Conservation (phyloP, 2,329 filamentous ascomycete species). For the Beauveria bassiana region DNA sequence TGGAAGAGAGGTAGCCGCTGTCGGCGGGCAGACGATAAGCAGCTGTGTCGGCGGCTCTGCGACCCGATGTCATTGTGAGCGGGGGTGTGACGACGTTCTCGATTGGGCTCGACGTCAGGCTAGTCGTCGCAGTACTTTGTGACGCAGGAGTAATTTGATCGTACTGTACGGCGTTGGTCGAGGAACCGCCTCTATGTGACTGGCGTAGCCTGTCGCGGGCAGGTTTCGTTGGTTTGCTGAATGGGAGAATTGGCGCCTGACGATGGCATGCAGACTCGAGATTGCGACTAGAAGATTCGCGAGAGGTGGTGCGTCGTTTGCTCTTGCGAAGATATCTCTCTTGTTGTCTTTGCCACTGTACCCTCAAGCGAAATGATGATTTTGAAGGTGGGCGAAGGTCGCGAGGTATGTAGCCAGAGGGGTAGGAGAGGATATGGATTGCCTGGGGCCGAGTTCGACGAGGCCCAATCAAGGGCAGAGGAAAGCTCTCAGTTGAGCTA, state of each 20-base stretch:
- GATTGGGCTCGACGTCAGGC: background rate
- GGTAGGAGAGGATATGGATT: conserved; percentile 35
- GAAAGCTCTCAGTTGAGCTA: conserved; percentile 17
- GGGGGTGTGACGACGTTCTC: background rate
- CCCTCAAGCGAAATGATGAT: conserved; percentile 20
- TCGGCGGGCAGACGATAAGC: conserved; percentile 3
- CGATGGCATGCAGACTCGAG: background rate
- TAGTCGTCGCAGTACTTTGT: background rate
- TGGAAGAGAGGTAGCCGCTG: conserved; percentile 15
- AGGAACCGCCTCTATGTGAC: background rate
- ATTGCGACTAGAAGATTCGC: background rate
- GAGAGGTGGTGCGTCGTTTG: background rate
- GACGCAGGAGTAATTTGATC: background rate
- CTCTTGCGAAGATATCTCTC: background rate
- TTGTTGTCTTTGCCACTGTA: background rate
- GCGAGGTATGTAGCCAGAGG: conserved; percentile 35
- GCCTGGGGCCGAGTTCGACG: conserved; percentile 32
- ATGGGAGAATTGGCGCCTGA: background rate
- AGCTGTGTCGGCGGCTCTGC: background rate
- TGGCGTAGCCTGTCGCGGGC: background rate
- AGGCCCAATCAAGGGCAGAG: conserved; percentile 31
- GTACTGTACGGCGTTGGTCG: background rate
- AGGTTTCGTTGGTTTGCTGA: background rate
- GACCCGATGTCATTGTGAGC: background rate
- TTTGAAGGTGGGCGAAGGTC: conserved; percentile 33